Evolutionary conservation across 306 rosid genomes (phyloP), one percentile per base, ranked within the genome.

Genomic region (Dalbergia oliveri): DNA sequence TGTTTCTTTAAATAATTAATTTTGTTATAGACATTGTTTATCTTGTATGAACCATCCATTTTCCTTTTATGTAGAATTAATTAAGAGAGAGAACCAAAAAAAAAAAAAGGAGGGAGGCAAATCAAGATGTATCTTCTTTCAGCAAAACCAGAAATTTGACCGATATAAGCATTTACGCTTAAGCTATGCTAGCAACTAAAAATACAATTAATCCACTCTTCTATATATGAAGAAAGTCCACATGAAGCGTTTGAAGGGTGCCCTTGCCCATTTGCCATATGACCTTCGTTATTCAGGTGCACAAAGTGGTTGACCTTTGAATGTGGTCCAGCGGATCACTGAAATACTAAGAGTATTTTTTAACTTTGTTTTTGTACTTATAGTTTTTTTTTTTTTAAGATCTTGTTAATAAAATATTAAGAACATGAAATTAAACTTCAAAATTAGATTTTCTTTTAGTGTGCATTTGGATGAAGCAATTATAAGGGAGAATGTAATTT

Each of bases 141-240:
- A 41, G 50, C 77, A 59, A 70, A 70, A 51, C 45, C 33, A 70
- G 3, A n/a, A 68, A 21, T 6, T 54, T n/a, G 21, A 16, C 11
- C 19, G 9, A 54, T 54, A 54, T 54, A 54, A n/a, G 18, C 26
- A 16, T 54, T 5, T 54, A 54, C 3, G 4, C 53, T 12, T n/a
- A 0, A 37, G 7, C 41, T 37, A 47, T 11, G 5, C 15, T 6
- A 47, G 53, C 12, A 12, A 47, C 53, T 4, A 37, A 37, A 21
- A 47, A 47, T 47, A 10, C 12, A 47, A 12, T 47, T 47, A 11
- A 47, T 47, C 15, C 4, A 47, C 53, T 47, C 53, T 47, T 26
- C 31, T 1, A 26, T 26, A 2, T 47, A 11, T 11, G n/a, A 47
- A 12, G 5, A 47, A 12, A 12, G 23, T 0, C 5, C 11, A 54